Conservation (phyloP, 352 stramenopile genomes). For the Phytophthora pseudosyringae region DNA sequence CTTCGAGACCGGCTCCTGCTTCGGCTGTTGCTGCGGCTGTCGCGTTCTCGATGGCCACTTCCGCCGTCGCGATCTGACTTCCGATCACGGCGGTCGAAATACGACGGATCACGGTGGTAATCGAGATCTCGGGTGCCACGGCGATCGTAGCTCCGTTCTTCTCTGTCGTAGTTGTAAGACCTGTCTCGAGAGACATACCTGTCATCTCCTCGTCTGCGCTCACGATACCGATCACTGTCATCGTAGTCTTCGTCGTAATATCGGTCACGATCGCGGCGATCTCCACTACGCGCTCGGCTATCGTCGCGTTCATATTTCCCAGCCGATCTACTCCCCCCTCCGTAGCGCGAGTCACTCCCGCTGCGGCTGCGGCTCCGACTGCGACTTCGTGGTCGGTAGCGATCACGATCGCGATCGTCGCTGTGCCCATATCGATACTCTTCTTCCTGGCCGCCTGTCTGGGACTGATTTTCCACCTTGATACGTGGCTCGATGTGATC, state of each 20-base stretch:
- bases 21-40: constrained; percentile 47
- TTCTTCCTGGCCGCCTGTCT: constrained; percentile 32
- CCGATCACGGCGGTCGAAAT: constrained; percentile 42
- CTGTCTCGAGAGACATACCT: constrained; percentile 36
- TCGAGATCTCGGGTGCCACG: constrained; percentile 42
- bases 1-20: constrained; percentile 49
- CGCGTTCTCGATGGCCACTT: constrained; percentile 21
- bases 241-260: constrained; percentile 46
- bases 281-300: constrained; percentile 28
- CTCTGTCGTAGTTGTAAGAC: constrained; percentile 33
- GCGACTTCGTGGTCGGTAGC: constrained; percentile 28
- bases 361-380: constrained; percentile 33
- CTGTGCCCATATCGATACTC: constrained; percentile 15
- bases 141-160: constrained; percentile 44
- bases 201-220: constrained; percentile 38
- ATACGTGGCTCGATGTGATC: constrained; percentile 38
- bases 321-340: constrained; percentile 11
- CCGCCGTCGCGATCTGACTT: constrained; percentile 28
- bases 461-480: constrained; percentile 37
- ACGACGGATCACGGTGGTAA: constrained; percentile 43
- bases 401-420: constrained; percentile 25
- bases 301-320: constrained; percentile 28
- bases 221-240: constrained; percentile 37
- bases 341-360: constrained; percentile 14
- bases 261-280: constrained; percentile 35